Conservation (phyloP, 768 basidiomycete genomes). For the Termitomyces sp. region DNA sequence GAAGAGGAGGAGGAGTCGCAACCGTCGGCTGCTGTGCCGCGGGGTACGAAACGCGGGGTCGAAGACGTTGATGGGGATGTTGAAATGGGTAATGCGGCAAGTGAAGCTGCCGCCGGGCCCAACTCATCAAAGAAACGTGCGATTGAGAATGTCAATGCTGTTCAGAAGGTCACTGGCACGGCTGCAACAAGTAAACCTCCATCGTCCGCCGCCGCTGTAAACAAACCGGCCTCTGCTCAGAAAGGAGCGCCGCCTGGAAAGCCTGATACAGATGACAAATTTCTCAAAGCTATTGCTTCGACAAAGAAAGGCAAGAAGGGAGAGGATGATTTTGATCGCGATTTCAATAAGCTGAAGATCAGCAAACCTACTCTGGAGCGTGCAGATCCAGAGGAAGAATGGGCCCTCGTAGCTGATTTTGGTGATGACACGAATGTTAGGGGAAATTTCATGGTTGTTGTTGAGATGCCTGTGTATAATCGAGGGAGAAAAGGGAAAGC, state of each 20-base stretch:
- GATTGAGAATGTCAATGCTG: conserved; percentile 27
- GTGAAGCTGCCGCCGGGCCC: conserved; percentile 10
- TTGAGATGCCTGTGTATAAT: conserved; percentile 55
- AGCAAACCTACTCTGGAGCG: conserved; percentile 51
- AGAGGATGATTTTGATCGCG: conserved; percentile 70
- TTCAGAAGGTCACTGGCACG: conserved; percentile 1
- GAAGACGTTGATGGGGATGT: conserved; percentile 30
- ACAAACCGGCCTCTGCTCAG: conserved; percentile 14
- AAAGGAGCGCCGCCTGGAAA: conserved; percentile 33
- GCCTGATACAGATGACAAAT: conserved; percentile 62
- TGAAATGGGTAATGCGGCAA: conserved; percentile 27
- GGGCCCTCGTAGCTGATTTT: conserved; percentile 60
- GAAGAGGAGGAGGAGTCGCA: conserved; percentile 56
- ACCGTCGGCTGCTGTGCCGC: conserved; percentile 10
- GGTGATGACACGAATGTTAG: conserved; percentile 54
- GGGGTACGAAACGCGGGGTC: conserved; percentile 35
- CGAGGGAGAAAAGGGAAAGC: conserved; percentile 18
- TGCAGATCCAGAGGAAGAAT: conserved; percentile 44
- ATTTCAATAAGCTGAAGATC: conserved; percentile 74
- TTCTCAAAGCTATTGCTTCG: conserved; percentile 70
- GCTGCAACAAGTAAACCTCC: background rate
- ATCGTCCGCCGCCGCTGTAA: background rate
- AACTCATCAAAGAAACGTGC: conserved; percentile 38
- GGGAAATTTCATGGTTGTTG: conserved; percentile 78
- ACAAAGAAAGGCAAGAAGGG: conserved; percentile 61